These are phyloP conservation scores for Carex arenaria DNA, from an alignment of 202 grass and related monocot species.

Conservation along the genomic window DNA sequence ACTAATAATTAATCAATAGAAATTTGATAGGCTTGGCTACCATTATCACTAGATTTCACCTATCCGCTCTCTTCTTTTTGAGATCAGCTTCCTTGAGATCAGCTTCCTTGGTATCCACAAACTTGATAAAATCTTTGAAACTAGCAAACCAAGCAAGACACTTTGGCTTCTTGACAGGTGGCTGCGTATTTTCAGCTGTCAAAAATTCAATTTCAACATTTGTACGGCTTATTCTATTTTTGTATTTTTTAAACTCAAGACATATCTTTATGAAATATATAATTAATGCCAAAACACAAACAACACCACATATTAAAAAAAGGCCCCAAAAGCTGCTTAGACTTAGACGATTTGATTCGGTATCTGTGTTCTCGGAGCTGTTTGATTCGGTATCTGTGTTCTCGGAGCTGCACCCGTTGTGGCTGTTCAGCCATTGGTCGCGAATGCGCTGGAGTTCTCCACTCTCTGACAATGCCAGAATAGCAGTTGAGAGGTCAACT, in stretches of 20 bases:
- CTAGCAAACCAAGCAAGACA: not conserved
- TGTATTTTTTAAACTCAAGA: constrained; percentile 51
- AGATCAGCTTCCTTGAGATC: not conserved
- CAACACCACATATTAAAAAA: constrained; percentile 58
- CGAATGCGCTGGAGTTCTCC: constrained; percentile 79
- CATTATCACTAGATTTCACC: not conserved
- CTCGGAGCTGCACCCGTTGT: constrained; percentile 33
- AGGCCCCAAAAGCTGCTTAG: constrained; percentile 85
- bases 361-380: constrained; percentile 26
- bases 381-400: constrained; percentile 29
- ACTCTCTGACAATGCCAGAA: constrained; percentile 79
- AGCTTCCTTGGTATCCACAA: constrained; percentile 17
- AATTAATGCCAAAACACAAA: constrained; percentile 48
- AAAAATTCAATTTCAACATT: too few species aligned
- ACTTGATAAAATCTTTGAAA: constrained; percentile 19
- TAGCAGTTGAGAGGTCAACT: constrained; percentile 73
- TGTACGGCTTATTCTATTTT: constrained; percentile 13
- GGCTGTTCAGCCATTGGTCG: constrained; percentile 46
- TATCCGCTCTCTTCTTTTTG: not conserved
- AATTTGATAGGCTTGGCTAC: constrained; percentile 6
- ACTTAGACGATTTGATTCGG: constrained; percentile 47
- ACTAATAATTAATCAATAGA: not conserved
- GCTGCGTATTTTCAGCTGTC: too few species aligned
- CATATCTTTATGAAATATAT: constrained; percentile 52
- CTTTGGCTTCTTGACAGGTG: constrained; percentile 3